These are phyloP conservation scores for Pseudocercospora fuligena DNA, from an alignment of 2,329 filamentous ascomycete species.

Conservation along the genomic window DNA sequence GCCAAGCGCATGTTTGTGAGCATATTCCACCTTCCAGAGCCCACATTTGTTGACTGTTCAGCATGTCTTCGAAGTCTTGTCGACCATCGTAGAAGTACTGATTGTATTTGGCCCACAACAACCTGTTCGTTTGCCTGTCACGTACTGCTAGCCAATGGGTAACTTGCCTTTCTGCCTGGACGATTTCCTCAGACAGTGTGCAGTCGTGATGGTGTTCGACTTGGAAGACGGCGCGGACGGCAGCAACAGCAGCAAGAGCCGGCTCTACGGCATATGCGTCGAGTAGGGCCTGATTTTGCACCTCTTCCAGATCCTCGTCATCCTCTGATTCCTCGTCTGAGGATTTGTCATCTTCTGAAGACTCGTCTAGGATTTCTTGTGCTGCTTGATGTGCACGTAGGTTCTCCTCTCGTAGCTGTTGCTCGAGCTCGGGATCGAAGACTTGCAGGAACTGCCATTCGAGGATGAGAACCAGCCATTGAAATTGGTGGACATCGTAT, in stretches of 20 bases:
- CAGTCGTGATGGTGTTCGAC: background rate
- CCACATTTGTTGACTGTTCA: background rate
- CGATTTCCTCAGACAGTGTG: background rate
- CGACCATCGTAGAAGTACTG: background rate
- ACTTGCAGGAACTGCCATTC: background rate
- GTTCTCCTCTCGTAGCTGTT: background rate
- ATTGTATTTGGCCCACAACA: background rate
- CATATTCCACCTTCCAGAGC: background rate
- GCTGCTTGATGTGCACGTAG: background rate
- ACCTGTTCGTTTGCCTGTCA: background rate
- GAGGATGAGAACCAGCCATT: background rate
- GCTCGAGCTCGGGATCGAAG: background rate
- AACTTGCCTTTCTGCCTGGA: background rate
- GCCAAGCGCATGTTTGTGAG: background rate
- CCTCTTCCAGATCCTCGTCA: background rate
- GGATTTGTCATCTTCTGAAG: background rate
- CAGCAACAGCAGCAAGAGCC: background rate
- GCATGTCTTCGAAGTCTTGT: background rate
- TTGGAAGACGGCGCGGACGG: background rate
- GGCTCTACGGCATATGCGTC: background rate
- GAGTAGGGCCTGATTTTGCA: background rate
- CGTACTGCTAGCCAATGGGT: background rate
- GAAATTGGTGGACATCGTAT: background rate
- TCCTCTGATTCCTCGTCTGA: background rate
- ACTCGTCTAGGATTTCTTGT: background rate